phyloP scores from a whole-genome alignment of 306 rosid species.

The Rosa lucieae region DNA sequence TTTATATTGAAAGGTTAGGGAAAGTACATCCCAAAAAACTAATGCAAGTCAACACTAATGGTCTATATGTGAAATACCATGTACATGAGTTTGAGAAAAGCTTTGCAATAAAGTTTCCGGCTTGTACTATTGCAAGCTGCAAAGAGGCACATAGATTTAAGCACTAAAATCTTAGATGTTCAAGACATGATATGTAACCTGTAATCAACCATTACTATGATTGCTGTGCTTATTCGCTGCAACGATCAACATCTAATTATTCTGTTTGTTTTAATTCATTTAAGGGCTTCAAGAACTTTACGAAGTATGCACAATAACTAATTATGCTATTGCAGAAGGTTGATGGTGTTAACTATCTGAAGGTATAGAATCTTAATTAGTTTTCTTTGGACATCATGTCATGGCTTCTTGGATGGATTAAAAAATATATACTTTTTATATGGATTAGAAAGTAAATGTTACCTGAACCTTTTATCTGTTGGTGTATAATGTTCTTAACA shows the following conservation, averaged over 20 bases:
- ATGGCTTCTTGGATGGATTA: neutral
- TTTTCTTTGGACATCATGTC: neutral
- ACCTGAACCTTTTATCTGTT: slow-evolving; percentile 9
- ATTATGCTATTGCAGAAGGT: slow-evolving; percentile 73
- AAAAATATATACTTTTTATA: neutral
- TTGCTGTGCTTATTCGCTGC: neutral
- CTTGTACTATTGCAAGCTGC: slow-evolving; percentile 80
- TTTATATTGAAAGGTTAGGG: slow-evolving; percentile 92
- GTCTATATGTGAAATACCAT: slow-evolving; percentile 82
- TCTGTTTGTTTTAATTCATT: slow-evolving; percentile 19
- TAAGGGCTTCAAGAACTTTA: slow-evolving; percentile 85
- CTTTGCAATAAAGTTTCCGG: slow-evolving; percentile 83
- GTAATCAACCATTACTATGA: slow-evolving; percentile 15
- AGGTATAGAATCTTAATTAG: slow-evolving; percentile 41
- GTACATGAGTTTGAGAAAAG: slow-evolving; percentile 83
- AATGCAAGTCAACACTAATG: slow-evolving; percentile 87
- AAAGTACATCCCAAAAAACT: slow-evolving; percentile 86
- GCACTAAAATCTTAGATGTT: slow-evolving; percentile 63
- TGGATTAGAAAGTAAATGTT: neutral
- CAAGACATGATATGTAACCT: slow-evolving; percentile 72
- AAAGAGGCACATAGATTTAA: slow-evolving; percentile 92
- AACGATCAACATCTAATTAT: slow-evolving; percentile 1
- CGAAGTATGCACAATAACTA: slow-evolving; percentile 86
- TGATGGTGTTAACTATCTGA: slow-evolving; percentile 93
- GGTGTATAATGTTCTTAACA: too few relatives aligned